Evolutionary conservation across 1,284 basidiomycete genomes (phyloP).

Genomic region (Cutaneotrichosporon arboriforme): DNA sequence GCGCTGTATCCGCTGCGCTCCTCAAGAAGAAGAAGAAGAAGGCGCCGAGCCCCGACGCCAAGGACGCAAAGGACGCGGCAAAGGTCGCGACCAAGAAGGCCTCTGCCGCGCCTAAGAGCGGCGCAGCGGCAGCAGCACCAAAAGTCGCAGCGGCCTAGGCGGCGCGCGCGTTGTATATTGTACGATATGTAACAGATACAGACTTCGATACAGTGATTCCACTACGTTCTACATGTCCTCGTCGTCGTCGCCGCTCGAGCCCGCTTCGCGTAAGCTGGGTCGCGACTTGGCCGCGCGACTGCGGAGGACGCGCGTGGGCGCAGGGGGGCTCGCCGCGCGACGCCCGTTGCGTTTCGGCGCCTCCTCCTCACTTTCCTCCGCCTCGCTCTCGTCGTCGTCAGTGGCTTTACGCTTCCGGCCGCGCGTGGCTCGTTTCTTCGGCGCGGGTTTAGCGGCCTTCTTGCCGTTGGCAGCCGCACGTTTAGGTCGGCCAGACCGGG

Average conservation of each 20-base stretch:
- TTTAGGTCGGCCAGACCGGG: constrained; percentile 3
- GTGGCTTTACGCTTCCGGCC: constrained; percentile 8
- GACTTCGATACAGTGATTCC: background rate
- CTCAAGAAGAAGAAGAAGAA: constrained; percentile 24
- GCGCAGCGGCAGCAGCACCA: too few species aligned
- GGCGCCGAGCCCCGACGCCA: constrained; percentile 35
- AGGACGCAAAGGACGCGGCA: constrained; percentile 74
- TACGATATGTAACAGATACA: constrained; percentile 5
- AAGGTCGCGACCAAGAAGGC: constrained; percentile 16
- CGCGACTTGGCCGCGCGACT: constrained; percentile 22
- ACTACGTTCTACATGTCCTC: constrained; percentile 10
- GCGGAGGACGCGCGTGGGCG: constrained; percentile 23
- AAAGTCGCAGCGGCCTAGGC: constrained; percentile 7
- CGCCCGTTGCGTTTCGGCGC: background rate
- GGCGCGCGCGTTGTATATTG: background rate
- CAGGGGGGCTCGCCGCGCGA: constrained; percentile 4
- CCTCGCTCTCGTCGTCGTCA: constrained; percentile 15
- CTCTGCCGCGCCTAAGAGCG: constrained; percentile 18
- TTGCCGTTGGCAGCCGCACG: background rate
- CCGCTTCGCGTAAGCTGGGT: constrained; percentile 16
- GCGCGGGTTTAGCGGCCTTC: background rate
- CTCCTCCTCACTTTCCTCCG: constrained; percentile 7
- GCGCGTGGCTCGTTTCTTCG: background rate
- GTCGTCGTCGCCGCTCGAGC: constrained; percentile 24
- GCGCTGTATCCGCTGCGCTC: constrained; percentile 67